Base-by-base conservation (phyloP, 768 basidiomycete genomes). In the Tylopilus sp. region DNA sequence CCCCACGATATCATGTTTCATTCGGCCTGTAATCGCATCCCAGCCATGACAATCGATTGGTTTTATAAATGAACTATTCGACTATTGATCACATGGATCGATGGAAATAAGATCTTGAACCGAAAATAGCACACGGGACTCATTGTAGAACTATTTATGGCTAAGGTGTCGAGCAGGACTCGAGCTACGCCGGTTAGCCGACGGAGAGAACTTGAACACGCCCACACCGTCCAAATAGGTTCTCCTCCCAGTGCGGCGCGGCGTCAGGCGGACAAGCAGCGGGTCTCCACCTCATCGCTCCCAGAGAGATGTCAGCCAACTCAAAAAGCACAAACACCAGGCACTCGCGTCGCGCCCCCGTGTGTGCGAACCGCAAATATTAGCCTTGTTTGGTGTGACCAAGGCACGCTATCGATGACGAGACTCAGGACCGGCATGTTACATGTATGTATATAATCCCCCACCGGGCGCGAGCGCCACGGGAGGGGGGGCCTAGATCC, bases 1-100 rank as follows among this genome's bases (percentile, higher is more conserved):
- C 60, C 56, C 13, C 40, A 41, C 36, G 38, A 49, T 43, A 33
- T 21, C 30, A 52, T 40, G 40, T 52, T 17, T 46, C 41, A 41
- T 25, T 30, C 21, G 22, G 38, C 31, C 4, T 60, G 53, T 58
- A 58, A 22, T 54, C 25, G 23, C 18, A 44, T 23, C 17, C 30
- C 30, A 31, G 31, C 15, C 39, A 48, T 31, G 44, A 15, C 26
- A 45, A 40, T 47, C 28, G 23, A 31, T 33, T n/a, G n/a, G n/a
- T 28, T 17, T 46, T 57, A 57, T 57, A 25, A 47, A 41, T 26
- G 28, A 28, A 28, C 28, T 15, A 10, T 39, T 36, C 17, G 21
- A n/a, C 35, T 30, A 41, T n/a, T 13, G n/a, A 43, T 38, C 25
- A n/a, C n/a, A 23, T 30, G 23, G 31, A 20, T 12, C 33, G 13